Evolutionary conservation across 169 alveolate genomes (phyloP).

Genomic region (Babesia sp.): DNA sequence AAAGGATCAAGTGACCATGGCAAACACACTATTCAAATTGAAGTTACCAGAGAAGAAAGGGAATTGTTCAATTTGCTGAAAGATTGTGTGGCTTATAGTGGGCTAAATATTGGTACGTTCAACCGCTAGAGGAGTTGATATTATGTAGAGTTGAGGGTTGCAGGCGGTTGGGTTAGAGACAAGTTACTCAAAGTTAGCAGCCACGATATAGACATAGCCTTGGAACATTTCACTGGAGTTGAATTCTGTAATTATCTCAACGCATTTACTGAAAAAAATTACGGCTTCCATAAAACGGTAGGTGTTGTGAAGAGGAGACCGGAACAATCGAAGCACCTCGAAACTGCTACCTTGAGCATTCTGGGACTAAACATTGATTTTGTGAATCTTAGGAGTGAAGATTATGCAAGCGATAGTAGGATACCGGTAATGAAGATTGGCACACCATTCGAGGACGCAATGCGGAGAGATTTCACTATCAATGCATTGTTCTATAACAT

Average conservation of each 20-base stretch:
- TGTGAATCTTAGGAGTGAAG: conserved; percentile 95
- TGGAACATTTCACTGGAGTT: conserved; percentile 93
- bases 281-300: conserved; percentile 75
- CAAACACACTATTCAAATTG: conserved; percentile 1
- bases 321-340: conserved; percentile 95
- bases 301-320: conserved; percentile 93
- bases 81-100: conserved; percentile 37
- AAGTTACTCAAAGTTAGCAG: conserved; percentile 79
- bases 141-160: conserved; percentile 87
- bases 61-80: conserved; percentile 44
- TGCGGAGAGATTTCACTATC: conserved; percentile 96
- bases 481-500: conserved; percentile 96
- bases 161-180: conserved; percentile 99
- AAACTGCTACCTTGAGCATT: conserved; percentile 92
- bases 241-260: conserved; percentile 74
- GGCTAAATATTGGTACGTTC: conserved; percentile 47
- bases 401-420: conserved; percentile 89
- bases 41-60: conserved; percentile 46
- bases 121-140: not conserved
- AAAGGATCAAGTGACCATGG: not conserved
- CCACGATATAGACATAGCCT: conserved; percentile 96
- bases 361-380: conserved; percentile 91
- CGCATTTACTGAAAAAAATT: conserved; percentile 72
- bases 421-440: conserved; percentile 92
- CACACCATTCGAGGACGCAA: conserved; percentile 95